Conservation (phyloP, 2,329 filamentous ascomycete genomes). For the Lasiodiplodia citricola region DNA sequence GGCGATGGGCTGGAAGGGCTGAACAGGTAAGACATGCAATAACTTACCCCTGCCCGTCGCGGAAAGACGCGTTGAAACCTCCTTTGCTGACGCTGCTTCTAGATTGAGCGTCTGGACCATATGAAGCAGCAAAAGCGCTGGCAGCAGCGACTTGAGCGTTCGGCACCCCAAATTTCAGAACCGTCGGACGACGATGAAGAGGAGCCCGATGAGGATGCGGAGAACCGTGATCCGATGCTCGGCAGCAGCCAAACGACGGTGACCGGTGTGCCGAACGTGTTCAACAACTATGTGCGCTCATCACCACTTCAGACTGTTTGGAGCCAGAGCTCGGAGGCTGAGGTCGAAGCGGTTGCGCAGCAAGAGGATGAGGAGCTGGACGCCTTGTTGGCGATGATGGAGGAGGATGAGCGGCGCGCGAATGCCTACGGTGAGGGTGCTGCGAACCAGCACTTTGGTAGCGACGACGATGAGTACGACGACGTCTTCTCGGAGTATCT, state of each 20-base stretch:
- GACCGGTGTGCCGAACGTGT: background rate
- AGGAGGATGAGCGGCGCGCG: slow-evolving; percentile 33
- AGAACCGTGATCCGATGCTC: slow-evolving; percentile 14
- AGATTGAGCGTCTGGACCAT: slow-evolving; percentile 57
- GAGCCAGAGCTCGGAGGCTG: slow-evolving; percentile 10
- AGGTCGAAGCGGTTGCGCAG: slow-evolving; percentile 19
- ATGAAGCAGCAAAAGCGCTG: slow-evolving; percentile 50
- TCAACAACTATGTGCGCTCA: slow-evolving; percentile 1
- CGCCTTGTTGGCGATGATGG: slow-evolving; percentile 52
- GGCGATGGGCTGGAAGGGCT: slow-evolving; percentile 51
- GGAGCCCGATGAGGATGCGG: slow-evolving; percentile 8
- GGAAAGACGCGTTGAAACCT: background rate
- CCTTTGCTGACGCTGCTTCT: background rate
- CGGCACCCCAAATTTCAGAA: slow-evolving; percentile 45
- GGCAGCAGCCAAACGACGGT: slow-evolving; percentile 8
- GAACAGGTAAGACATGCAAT: slow-evolving; percentile 22
- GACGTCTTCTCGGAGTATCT: slow-evolving; percentile 64
- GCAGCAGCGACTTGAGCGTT: slow-evolving; percentile 50
- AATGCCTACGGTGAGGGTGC: slow-evolving; percentile 16
- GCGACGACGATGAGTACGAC: slow-evolving; percentile 64
- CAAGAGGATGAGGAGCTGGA: slow-evolving; percentile 44
- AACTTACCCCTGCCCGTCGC: background rate
- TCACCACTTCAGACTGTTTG: slow-evolving; percentile 16
- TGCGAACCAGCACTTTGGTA: slow-evolving; percentile 47
- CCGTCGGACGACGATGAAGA: slow-evolving; percentile 33